phyloP scores from a whole-genome alignment of 2,329 filamentous ascomycete genomes.

The Talaromyces rugulosus region DNA sequence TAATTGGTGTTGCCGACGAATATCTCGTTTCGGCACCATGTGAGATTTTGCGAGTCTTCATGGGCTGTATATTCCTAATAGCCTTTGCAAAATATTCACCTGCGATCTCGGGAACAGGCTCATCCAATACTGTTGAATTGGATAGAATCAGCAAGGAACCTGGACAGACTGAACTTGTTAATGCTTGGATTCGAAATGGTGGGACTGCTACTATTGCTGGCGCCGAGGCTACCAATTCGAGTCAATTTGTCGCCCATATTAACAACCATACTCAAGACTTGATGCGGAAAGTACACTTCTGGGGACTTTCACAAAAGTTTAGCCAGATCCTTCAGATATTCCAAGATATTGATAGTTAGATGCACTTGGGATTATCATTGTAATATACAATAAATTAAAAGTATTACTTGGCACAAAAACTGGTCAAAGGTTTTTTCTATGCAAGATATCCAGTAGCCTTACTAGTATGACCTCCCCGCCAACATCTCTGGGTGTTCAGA shows the following conservation, averaged over 20 bases:
- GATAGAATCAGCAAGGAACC: neutral
- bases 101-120: neutral
- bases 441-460: too few species aligned
- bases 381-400: neutral
- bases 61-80: conserved; percentile 7
- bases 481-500: conserved; percentile 20
- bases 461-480: neutral
- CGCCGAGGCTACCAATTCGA: neutral
- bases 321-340: conserved; percentile 7
- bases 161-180: neutral
- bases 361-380: neutral
- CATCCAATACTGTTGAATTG: neutral
- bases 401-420: neutral
- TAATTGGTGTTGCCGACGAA: conserved; percentile 5
- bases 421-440: too few species aligned
- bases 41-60: conserved; percentile 9
- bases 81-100: conserved; percentile 4
- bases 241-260: conserved; percentile 1
- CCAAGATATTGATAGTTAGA: neutral
- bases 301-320: conserved; percentile 8
- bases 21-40: conserved; percentile 8
- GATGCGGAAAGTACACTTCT: conserved; percentile 5
- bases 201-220: conserved; percentile 3
- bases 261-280: conserved; percentile 2
- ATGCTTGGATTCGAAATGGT: conserved; percentile 2